Base-by-base conservation (phyloP, 257 asterid species). In the Solanum ossicruentum region DNA sequence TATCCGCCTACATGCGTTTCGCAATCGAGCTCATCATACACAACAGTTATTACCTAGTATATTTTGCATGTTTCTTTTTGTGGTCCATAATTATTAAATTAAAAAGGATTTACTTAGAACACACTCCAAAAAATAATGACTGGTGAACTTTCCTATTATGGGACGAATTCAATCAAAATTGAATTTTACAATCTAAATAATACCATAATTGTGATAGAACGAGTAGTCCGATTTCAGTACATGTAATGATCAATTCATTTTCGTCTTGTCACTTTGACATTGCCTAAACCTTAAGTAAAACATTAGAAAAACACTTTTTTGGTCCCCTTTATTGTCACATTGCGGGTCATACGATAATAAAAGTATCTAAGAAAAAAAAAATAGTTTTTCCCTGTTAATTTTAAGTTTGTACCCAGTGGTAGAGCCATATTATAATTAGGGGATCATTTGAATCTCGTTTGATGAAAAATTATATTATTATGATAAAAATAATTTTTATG, bases 111-210 rank as follows among this genome's bases (percentile, higher is more conserved):
- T 26, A 28, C 8, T 20, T 7, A 2, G 0, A 65, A 26, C 5
- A 0, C 72, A 26, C 6, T 2, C 16, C 2, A 28, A 28, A 13
- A 7, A 28, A 5, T 55, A 15, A 1, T 1, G 20, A 65, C 17
- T 1, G 3, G 4, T 0, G 2, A 13, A 13, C 7, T 65, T 13
- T 2, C 7, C 12, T 61, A 21, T 61, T 12, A 23, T n/a, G 0
- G 0, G 2, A 63, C 21, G 11, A 2, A 28, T 1, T 3, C 0
- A 8, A 32, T 15, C 0, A 15, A 32, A 67, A 8, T 36, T 69
- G 0, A 65, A 1, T 28, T 7, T 13, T 1, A 0, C 4, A 0
- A 0, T 28, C 0, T 0, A 0, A 28, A 28, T 3, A 11, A 7
- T 63, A 65, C 0, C 3, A 28, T 9, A 66, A 66, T 66, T 66